Base-by-base conservation (phyloP, 2,329 filamentous ascomycete species). In the Aspergillus sp. region DNA sequence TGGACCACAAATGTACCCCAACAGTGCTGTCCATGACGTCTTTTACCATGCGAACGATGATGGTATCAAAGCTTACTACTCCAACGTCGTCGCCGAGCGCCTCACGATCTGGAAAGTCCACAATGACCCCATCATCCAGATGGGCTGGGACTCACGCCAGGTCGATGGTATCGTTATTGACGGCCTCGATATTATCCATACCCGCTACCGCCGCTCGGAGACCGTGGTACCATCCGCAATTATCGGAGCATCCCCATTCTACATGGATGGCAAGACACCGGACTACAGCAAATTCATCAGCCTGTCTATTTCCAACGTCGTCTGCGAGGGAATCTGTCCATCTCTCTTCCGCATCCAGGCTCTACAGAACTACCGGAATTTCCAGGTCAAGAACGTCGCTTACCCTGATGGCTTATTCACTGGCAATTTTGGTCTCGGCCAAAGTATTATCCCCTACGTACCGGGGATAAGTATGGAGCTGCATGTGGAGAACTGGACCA, bases 111-210 rank as follows among this genome's bases (percentile, higher is more conserved):
- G 52, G 59, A 40, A 70, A 56, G 53, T 53, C 55, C 23, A 58
- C 79, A 79, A 61, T 77, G 77, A 59, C 10, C 69, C 71, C 7
- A 62, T 70, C 21, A 61, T 72, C 14, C 71, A 73, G 44, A 64
- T 73, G 45, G 71, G 70, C 19, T 72, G 71, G 71, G 57, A 59
- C 9, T 54, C 62, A 25, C 66, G 70, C 1, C 52, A 64, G 44
- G 46, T 69, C 11, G 56, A 58, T 55, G 60, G 65, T 50, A 64
- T 58, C 38, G 59, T 56, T 20, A 64, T 58, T 32, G 60, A 59
- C 34, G 29, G 20, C 40, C 19, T 51, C 16, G 21, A 51, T 16
- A 32, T 51, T n/a, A 51, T 51, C 43, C 49, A 51, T 40, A 46
- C 42, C 29, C 29, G 29, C 13, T 46, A 48, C 14, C 31, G 46